Evolutionary conservation across 208 protist species (phyloP).

Genomic region (Leishmania turanica): DNA sequence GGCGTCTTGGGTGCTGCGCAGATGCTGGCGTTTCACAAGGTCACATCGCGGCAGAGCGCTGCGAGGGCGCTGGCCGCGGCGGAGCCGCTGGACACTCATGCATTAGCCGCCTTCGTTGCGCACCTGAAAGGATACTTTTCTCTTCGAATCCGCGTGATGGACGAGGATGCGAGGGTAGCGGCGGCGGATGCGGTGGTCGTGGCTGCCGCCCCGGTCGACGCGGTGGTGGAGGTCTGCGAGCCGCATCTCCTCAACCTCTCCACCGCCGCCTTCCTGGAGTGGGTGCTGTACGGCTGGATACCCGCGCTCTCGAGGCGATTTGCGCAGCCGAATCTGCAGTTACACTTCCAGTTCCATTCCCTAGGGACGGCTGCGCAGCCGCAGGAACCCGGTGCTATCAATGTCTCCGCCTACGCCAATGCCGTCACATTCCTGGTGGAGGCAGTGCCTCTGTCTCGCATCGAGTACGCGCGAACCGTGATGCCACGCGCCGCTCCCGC

Average conservation of each 20-base stretch:
- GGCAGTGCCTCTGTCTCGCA: conserved; percentile 17
- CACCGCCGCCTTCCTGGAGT: conserved; percentile 62
- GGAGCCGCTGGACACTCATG: conserved; percentile 1
- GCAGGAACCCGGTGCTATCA: conserved; percentile 2
- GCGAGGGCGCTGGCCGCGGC: background rate
- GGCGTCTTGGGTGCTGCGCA: conserved; percentile 14
- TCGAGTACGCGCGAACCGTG: conserved; percentile 31
- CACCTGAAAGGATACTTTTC: conserved; percentile 25
- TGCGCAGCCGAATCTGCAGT: conserved; percentile 6
- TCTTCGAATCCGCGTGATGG: conserved; percentile 12
- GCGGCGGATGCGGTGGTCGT: background rate
- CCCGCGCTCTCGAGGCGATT: background rate
- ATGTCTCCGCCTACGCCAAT: conserved; percentile 4
- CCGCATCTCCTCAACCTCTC: conserved; percentile 64
- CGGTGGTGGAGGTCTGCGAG: conserved; percentile 18
- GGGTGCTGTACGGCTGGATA: conserved; percentile 50
- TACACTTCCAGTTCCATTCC: conserved; percentile 19
- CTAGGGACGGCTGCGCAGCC: background rate
- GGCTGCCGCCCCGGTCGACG: conserved; percentile 1
- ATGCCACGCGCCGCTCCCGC: background rate
- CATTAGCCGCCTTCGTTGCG: background rate
- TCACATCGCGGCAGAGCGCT: conserved; percentile 13
- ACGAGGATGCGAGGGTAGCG: background rate
- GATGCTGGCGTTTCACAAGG: conserved; percentile 11
- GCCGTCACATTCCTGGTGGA: conserved; percentile 39